Base-by-base conservation (phyloP, 805 yeast genomes). In the Metschnikowia koreensis region DNA sequence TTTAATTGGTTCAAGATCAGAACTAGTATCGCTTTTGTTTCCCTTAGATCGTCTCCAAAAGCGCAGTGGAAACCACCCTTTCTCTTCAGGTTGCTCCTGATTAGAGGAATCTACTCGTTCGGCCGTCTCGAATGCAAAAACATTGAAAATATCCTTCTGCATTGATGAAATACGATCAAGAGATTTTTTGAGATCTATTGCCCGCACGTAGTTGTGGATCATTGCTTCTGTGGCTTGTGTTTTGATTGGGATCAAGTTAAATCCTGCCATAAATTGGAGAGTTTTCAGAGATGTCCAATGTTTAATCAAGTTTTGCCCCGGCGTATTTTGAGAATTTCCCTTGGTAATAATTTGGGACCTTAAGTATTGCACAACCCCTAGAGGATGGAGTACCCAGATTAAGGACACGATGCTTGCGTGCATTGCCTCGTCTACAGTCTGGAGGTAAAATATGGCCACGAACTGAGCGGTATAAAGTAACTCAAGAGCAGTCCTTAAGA, bases 211-310 rank as follows among this genome's bases (percentile, higher is more conserved):
- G 13, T 46, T 49, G n/a, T 22, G 13, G 15, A 46, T 15, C 2
- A 33, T 26, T 7, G 41, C 47, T 38, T 50, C 53, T n/a, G 50
- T 41, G 27, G n/a, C 22, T 29, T 50, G 53, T 9, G 53, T 48
- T 6, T 38, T 43, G 22, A 50, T 29, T 6, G 42, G 50, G 8
- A 46, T 38, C 10, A 26, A 22, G 31, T 50, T 50, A 47, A 50
- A 36, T 41, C 44, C 44, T 11, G 47, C 46, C 12, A 37, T 45
- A 12, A 50, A 31, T 7, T 15, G n/a, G 9, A 38, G 34, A n/a
- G 47, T 42, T 27, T 31, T 50, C 12, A 22, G 9, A 2, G n/a
- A 16, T 27, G 41, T 6, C 46, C 48, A 50, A 7, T 36, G 33
- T 8, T n/a, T 28, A 11, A 45, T 6, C 13, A 37, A 41, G 22